phyloP scores from a whole-genome alignment of 2,329 filamentous ascomycete genomes.

The Sporothrix luriei region DNA sequence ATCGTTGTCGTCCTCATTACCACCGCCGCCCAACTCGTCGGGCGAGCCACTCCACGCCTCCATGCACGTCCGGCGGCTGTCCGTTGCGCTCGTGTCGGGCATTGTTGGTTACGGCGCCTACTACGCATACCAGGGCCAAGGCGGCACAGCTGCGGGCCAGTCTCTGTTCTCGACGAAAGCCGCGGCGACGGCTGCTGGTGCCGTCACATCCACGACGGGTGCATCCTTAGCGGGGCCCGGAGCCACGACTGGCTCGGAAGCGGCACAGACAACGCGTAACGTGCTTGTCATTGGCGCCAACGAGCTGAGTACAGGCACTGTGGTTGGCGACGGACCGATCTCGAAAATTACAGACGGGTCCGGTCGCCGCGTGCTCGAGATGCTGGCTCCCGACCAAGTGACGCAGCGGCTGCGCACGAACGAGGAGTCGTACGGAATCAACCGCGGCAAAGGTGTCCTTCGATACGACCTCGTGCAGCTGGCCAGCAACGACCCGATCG shows the following conservation, averaged over 20 bases:
- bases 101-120: conserved; percentile 76
- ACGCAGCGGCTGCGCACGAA: conserved; percentile 84
- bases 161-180: conserved; percentile 30
- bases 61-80: conserved; percentile 73
- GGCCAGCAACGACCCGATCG: conserved; percentile 94
- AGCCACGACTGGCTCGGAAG: background rate
- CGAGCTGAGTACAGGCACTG: conserved; percentile 83
- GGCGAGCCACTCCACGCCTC: conserved; percentile 63
- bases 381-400: conserved; percentile 93
- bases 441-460: conserved; percentile 85
- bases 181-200: conserved; percentile 35
- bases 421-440: conserved; percentile 89
- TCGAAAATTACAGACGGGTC: conserved; percentile 85
- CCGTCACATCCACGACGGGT: background rate
- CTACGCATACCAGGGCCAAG: conserved; percentile 65
- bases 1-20: background rate
- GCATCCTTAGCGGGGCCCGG: background rate
- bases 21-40: conserved; percentile 40
- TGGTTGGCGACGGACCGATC: conserved; percentile 82
- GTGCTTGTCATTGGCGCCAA: conserved; percentile 89
- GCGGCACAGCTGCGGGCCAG: background rate
- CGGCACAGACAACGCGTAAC: conserved; percentile 53
- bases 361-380: conserved; percentile 85
- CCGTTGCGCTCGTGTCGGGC: conserved; percentile 67
- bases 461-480: conserved; percentile 94